These are phyloP conservation scores for Yamadazyma laniorum DNA, from an alignment of 805 yeast species.

Conservation along the genomic window DNA sequence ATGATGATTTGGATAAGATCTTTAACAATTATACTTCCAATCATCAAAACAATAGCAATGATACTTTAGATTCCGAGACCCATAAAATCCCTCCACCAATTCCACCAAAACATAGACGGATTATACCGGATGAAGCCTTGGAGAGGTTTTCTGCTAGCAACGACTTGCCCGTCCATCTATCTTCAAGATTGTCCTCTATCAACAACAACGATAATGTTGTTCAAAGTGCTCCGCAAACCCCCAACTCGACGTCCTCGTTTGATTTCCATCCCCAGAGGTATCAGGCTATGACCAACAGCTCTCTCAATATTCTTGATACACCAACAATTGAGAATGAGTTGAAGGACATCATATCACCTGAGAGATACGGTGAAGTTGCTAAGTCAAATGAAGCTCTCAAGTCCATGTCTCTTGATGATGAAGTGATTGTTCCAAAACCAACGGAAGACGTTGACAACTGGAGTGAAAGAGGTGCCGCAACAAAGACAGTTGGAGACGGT, in stretches of 20 bases:
- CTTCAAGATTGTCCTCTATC: slow-evolving; percentile 24
- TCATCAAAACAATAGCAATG: slow-evolving; percentile 17
- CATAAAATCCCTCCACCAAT: slow-evolving; percentile 16
- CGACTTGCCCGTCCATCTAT: slow-evolving; percentile 20
- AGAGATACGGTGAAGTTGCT: slow-evolving; percentile 3
- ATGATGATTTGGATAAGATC: slow-evolving; percentile 25
- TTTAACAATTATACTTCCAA: slow-evolving; percentile 19
- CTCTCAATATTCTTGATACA: slow-evolving; percentile 36
- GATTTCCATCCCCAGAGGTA: slow-evolving; percentile 28
- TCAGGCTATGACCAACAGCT: slow-evolving; percentile 31
- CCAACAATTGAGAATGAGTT: slow-evolving; percentile 23
- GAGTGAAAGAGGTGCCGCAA: slow-evolving; percentile 38
- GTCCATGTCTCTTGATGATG: slow-evolving; percentile 8
- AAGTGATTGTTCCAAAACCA: slow-evolving; percentile 9
- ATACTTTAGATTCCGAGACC: slow-evolving; percentile 27
- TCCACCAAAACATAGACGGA: slow-evolving; percentile 4
- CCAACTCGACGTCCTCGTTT: slow-evolving; percentile 28
- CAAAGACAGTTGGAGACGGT: slow-evolving; percentile 17
- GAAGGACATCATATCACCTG: slow-evolving; percentile 17
- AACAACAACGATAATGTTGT: slow-evolving; percentile 14
- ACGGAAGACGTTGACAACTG: slow-evolving; percentile 19
- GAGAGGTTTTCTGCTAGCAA: neutral
- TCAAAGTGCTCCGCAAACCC: slow-evolving; percentile 32
- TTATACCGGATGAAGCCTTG: slow-evolving; percentile 11
- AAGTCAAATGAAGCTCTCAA: slow-evolving; percentile 14